These are phyloP conservation scores for Alternaria burnsii DNA, from an alignment of 2,329 filamentous ascomycete species.

Conservation along the genomic window DNA sequence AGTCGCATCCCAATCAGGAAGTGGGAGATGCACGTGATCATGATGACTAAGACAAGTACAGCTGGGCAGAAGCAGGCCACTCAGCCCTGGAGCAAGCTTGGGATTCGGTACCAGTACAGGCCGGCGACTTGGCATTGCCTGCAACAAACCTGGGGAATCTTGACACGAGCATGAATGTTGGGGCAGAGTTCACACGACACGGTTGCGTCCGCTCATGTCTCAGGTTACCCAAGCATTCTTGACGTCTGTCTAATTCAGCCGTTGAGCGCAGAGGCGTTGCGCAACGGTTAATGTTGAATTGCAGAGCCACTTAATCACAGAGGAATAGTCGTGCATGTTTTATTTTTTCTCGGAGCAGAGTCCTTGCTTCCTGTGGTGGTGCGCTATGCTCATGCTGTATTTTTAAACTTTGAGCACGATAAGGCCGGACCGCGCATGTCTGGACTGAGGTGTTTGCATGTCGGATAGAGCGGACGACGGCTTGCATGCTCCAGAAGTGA, in stretches of 20 bases:
- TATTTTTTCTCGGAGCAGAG: neutral
- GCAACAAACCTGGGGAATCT: constrained; percentile 18
- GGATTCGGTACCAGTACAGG: neutral
- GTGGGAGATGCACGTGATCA: constrained; percentile 18
- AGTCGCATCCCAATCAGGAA: constrained; percentile 19
- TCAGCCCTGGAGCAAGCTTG: neutral
- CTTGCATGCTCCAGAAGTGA: neutral
- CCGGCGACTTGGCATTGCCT: constrained; percentile 2
- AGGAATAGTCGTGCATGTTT: neutral
- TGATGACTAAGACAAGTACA: constrained; percentile 9
- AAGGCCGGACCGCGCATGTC: constrained; percentile 4
- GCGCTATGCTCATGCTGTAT: neutral
- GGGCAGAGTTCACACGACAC: constrained; percentile 8
- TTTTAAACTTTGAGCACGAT: neutral
- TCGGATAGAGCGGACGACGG: constrained; percentile 8
- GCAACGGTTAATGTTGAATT: neutral
- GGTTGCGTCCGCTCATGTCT: constrained; percentile 7
- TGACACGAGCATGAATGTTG: constrained; percentile 13
- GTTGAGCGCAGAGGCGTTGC: neutral
- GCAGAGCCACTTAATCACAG: neutral
- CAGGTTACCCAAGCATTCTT: constrained; percentile 8
- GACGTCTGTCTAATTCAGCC: constrained; percentile 12
- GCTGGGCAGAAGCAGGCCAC: neutral
- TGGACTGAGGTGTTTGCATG: constrained; percentile 2
- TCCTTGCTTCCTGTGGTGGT: no score